Base-by-base conservation (phyloP, 345 rosid species). In the Euphorbia lathyris region DNA sequence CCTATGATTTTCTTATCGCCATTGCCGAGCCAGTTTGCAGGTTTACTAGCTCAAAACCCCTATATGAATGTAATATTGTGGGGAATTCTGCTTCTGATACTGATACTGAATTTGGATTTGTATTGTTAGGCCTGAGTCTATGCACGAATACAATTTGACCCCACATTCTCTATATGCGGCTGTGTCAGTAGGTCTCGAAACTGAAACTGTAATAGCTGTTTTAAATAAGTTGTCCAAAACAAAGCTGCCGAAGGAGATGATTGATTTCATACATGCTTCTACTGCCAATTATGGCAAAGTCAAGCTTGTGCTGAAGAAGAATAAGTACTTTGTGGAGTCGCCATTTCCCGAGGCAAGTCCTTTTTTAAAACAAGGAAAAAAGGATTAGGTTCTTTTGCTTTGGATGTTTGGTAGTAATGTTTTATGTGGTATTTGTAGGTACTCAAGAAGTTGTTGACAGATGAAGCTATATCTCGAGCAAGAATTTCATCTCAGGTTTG, bases 11-110 rank as follows among this genome's bases (percentile, higher is more conserved):
- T 43, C 97, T 95, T 48, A 92, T 95, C 50, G 97, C 99, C 43
- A 92, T 95, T 25, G 98, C 99, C 6, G 99, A 95, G 76, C 99
- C 99, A 0, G 98, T 92, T 82, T 95, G 99, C 96, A 95, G 98
- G 98, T 94, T 38, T 36, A 36, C 17, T 19, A 19, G 19, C 25
- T n/a, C 19, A 20, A 45, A 19, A 8, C 3, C 9, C 0, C 6
- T 34, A 0, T 25, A 6, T 64, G 12, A 17, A 43, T 27, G 57
- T 27, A 43, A 26, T 56, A 0, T 58, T 10, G 7, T n/a, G 17
- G 22, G 3, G 57, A 0, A 17, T 59, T 5, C 27, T 51, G 57
- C 20, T 65, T 65, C 17, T 65, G 57, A 29, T 47, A 13, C 3
- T 34, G 38, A 34, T n/a, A n/a, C 0, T 64, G 56, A 25, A 5